Evolutionary conservation across 139 green algal species (phyloP), one percentile per base, ranked within the genome.

Genomic region (Ulvella scutata): DNA sequence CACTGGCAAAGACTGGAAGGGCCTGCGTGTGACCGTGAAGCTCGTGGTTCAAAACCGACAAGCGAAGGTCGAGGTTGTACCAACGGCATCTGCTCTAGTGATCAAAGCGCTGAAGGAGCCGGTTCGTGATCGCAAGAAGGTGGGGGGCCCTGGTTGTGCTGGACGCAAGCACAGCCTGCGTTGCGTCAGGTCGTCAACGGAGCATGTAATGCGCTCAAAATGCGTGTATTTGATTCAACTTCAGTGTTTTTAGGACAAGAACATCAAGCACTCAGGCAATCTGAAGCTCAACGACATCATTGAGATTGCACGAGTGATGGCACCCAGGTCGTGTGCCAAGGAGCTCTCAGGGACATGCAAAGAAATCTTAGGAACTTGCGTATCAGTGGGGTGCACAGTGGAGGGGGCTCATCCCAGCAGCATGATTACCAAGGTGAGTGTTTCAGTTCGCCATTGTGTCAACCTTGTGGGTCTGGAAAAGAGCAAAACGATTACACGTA

Each of bases 21-120:
- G 95, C 40, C 91, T 99, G 79, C 91, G 95, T 72, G 92, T 99
- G 61, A 99, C 95, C 20, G 89, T 95, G 44, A 98, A 99, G 89
- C 90, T 99, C 29, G 96, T 90, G 6, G 95, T 99, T 61, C 94
- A 98, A 82, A 99, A 99, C 86, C 86, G 95, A 72, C 88, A 97
- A 79, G 95, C 95, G 38, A 98, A 97, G 86, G 92, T 97, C 43
- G 93, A 90, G 1, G 95, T 99, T 31, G 89, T 99, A 40, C 95
- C 95, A 76, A 96, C 90, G 61, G 95, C 95, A 37, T 90, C 88
- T 31, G 87, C 95, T 17, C 85, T 99, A 67, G 92, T 98, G 38
- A 98, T 99, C 87, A 98, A 96, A 88, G 95, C 94, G 0, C 86
- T 99, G 20, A 99, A 98, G 88, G 94, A 98, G 89, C 93, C 92